Base-by-base conservation (phyloP, 257 asterid species). In the Verbascum thapsus region DNA sequence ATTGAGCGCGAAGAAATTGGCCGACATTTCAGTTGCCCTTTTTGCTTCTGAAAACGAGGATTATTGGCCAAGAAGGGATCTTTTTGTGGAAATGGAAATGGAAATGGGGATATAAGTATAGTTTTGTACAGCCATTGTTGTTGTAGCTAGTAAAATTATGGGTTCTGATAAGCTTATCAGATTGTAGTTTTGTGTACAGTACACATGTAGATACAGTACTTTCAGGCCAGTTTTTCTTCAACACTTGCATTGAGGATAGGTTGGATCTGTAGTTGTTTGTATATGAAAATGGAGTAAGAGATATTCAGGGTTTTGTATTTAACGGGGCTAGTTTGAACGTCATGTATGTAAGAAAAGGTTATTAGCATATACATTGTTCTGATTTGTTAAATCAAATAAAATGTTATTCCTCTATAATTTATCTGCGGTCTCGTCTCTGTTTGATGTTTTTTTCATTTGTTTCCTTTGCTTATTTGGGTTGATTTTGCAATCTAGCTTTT, bases 11-110 rank as follows among this genome's bases (percentile, higher is more conserved):
- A 85, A 86, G 81, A 86, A 80, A 61, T 49, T 88, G 50, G 49
- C 76, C 7, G 95, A 64, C 17, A 70, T 91, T 17, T 74, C 96
- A 0, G 83, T 88, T 18, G 74, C 80, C 40, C 74, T 91, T 58
- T 88, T 86, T 69, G 70, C 74, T 10, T 74, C 81, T 5, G 81
- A 20, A 7, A 49, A 10, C 0, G 76, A 61, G 7, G 83, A 63
- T 3, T 39, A 39, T 12, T 77, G 81, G 88, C 74, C 73, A 0
- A 32, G 55, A 43, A 71, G 72, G 39, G 79, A 60, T 39, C 32
- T 77, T 19, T 60, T 48, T 55, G 34, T 64, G 68, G 80, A 53
- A 35, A 61, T 67, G n/a, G n/a, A n/a, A n/a, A n/a, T n/a, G 73
- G 83, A 62, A 66, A 18, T 40, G 4, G 59, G 43, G 37, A 54